These are phyloP conservation scores for Volvox carteri DNA, from an alignment of 163 green algal species.

Conservation along the genomic window DNA sequence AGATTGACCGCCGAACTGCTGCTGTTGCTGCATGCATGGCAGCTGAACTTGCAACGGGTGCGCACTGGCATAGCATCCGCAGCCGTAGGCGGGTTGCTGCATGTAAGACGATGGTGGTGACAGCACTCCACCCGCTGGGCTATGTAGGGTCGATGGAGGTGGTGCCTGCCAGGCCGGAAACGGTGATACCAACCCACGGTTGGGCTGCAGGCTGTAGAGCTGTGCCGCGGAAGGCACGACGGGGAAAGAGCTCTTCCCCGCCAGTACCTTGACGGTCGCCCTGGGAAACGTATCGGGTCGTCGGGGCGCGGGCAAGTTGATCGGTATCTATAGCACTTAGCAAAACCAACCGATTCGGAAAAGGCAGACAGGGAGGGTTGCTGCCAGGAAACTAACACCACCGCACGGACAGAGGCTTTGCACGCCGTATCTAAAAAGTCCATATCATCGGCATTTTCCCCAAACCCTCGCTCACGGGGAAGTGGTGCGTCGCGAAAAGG, in stretches of 20 bases:
- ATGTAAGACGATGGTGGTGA: background rate
- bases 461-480: no score
- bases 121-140: background rate
- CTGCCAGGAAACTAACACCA: no score
- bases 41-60: background rate
- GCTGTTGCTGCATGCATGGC: background rate
- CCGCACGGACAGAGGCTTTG: no score
- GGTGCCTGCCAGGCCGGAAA: background rate
- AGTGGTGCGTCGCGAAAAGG: no score
- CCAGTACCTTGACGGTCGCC: conserved; percentile 45
- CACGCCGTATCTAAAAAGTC: no score
- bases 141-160: background rate
- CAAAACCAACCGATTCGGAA: no score
- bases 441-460: no score
- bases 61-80: background rate
- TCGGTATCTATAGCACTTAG: no score
- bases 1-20: background rate
- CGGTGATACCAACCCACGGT: background rate
- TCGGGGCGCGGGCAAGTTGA: background rate
- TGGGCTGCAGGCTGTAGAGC: conserved; percentile 11
- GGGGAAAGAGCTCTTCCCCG: conserved; percentile 46
- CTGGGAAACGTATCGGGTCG: conserved; percentile 2
- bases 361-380: no score
- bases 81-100: background rate
- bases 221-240: background rate